These are phyloP conservation scores for Rickenella mellea DNA, from an alignment of 768 basidiomycete species.

Conservation along the genomic window DNA sequence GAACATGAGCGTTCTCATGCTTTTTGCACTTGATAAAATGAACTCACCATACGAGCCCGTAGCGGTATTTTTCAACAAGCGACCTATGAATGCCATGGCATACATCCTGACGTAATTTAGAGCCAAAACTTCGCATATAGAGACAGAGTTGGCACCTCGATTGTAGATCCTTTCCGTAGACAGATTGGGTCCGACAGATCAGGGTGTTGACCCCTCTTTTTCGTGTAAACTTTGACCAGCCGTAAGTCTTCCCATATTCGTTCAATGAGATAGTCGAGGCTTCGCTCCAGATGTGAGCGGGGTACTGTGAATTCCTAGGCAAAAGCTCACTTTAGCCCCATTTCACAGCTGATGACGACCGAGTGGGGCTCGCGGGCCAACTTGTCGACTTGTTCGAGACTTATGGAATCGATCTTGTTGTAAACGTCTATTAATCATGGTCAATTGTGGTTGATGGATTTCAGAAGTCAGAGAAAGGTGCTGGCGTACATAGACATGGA, in stretches of 20 bases:
- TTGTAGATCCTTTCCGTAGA: conserved; percentile 82
- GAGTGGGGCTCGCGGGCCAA: conserved; percentile 74
- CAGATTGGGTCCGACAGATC: conserved; percentile 89
- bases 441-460: no score
- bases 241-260: conserved; percentile 74
- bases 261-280: conserved; percentile 65
- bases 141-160: conserved; percentile 50
- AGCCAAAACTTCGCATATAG: background rate
- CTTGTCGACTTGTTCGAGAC: conserved; percentile 74
- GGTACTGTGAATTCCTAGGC: background rate
- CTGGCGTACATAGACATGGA: conserved; percentile 75
- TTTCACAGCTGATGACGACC: conserved; percentile 94
- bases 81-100: conserved; percentile 91
- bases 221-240: conserved; percentile 90
- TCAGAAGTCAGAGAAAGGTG: conserved; percentile 7
- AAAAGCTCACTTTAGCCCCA: conserved; percentile 71
- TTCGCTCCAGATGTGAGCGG: conserved; percentile 17
- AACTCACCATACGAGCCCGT: conserved; percentile 84
- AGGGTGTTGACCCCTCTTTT: conserved; percentile 91
- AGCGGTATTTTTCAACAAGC: conserved; percentile 84
- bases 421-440: conserved; percentile 58
- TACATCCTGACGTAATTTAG: conserved; percentile 44
- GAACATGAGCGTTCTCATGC: background rate
- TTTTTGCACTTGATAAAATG: background rate
- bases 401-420: conserved; percentile 92